These are phyloP conservation scores for Tagetes patula DNA, from an alignment of 129 eudicot genomes.

Conservation along the genomic window DNA sequence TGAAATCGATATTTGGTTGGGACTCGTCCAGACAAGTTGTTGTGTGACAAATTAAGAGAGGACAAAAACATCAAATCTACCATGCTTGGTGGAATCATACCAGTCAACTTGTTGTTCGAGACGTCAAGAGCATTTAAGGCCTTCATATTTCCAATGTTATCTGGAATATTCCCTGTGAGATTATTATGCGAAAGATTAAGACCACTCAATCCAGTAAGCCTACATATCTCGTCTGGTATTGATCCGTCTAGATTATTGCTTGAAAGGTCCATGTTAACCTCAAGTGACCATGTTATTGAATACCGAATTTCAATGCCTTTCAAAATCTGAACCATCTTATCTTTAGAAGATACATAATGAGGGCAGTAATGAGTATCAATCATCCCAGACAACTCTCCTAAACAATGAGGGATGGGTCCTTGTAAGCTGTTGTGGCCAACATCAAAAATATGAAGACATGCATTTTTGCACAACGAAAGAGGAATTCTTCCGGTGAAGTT, in stretches of 20 bases:
- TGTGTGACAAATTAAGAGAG: slow-evolving; percentile 17
- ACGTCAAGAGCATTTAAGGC: slow-evolving; percentile 27
- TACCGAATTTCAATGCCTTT: slow-evolving; percentile 21
- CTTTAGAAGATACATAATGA: neutral
- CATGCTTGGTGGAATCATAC: slow-evolving; percentile 29
- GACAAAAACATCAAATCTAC: neutral
- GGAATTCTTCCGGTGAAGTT: slow-evolving; percentile 5
- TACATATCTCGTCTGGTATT: slow-evolving; percentile 23
- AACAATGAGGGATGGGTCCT: slow-evolving; percentile 23
- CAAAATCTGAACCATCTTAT: neutral
- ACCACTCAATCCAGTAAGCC: neutral
- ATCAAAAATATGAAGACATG: slow-evolving; percentile 22
- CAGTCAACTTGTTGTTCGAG: slow-evolving; percentile 24
- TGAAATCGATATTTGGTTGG: neutral
- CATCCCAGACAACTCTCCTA: slow-evolving; percentile 15
- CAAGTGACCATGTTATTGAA: neutral
- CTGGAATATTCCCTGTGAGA: slow-evolving; percentile 29
- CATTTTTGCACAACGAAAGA: slow-evolving; percentile 22
- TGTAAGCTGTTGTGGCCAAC: slow-evolving; percentile 7
- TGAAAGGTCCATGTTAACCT: slow-evolving; percentile 21
- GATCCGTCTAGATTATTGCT: slow-evolving; percentile 18
- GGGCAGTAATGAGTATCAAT: neutral
- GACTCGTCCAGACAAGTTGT: neutral
- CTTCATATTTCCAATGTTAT: slow-evolving; percentile 20
- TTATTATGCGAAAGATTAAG: slow-evolving; percentile 32